These are phyloP conservation scores for Peniophora sp. DNA, from an alignment of 1,284 basidiomycete genomes.

Conservation along the genomic window DNA sequence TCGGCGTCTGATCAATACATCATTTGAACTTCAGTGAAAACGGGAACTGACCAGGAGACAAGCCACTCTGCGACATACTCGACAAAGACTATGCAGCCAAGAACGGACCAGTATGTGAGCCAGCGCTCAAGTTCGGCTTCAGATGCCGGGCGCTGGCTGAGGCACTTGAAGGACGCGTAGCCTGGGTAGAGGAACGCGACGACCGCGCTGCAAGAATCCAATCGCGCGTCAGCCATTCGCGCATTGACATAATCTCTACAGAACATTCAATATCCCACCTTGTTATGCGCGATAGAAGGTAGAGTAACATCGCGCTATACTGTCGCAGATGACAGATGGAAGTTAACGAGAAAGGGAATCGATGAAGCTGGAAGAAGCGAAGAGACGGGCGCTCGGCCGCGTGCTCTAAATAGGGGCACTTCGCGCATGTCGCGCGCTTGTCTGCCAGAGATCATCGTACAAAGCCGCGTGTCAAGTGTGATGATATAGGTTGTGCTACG, in stretches of 20 bases:
- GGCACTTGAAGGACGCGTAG: conserved; percentile 81
- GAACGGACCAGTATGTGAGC: conserved; percentile 88
- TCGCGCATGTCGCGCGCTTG: background rate
- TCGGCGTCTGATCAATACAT: conserved; percentile 3
- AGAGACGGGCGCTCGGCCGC: background rate
- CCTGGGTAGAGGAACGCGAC: conserved; percentile 75
- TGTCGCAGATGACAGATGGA: background rate
- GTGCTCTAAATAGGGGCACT: background rate
- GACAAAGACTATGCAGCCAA: conserved; percentile 66
- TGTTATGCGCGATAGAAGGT: conserved; percentile 34
- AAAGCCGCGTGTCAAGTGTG: background rate
- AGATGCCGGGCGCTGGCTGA: conserved; percentile 71
- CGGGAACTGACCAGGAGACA: conserved; percentile 59
- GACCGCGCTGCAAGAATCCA: conserved; percentile 36
- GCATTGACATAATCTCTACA: background rate
- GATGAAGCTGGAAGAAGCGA: background rate
- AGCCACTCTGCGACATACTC: conserved; percentile 79
- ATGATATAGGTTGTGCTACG: background rate
- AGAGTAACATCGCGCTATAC: conserved; percentile 36
- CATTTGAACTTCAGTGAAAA: background rate
- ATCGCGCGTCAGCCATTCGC: background rate
- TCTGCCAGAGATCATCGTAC: background rate
- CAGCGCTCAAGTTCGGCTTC: conserved; percentile 77
- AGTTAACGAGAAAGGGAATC: background rate
- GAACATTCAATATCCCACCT: conserved; percentile 19